Percentiles rank a stretch among this genome's conserved stretches.
These are phyloP conservation scores for Ulmus americana DNA, from an alignment of 331 rosid genomes.

Conservation along the genomic window DNA sequence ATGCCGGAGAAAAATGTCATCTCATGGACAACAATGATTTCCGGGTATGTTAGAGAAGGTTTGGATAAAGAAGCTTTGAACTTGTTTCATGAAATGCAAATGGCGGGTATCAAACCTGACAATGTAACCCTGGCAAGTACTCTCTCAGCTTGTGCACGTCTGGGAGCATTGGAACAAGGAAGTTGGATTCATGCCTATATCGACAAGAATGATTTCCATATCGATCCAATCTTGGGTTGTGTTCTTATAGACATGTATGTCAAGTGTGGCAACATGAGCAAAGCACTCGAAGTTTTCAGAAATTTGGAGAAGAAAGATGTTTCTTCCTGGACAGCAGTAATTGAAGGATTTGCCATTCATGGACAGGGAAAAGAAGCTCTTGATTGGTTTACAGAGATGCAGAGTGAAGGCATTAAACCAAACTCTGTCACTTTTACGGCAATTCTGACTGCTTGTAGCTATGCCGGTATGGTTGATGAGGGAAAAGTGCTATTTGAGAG, in stretches of 20 bases:
- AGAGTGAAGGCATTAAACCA: constrained; percentile 14
- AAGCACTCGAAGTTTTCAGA: constrained; percentile 21
- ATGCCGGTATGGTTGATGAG: constrained; percentile 21
- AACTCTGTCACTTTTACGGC: constrained; percentile 22
- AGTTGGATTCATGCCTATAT: constrained; percentile 30
- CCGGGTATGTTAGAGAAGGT: constrained; percentile 24
- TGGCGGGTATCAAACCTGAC: constrained; percentile 27
- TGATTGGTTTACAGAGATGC: constrained; percentile 20
- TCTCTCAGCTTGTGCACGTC: constrained; percentile 25
- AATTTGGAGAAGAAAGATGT: constrained; percentile 22
- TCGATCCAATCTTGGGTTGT: constrained; percentile 25
- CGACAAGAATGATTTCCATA: constrained; percentile 15
- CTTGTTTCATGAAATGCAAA: constrained; percentile 25
- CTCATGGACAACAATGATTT: constrained; percentile 34
- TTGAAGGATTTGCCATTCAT: constrained; percentile 30
- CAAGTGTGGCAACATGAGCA: constrained; percentile 28
- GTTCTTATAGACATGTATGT: constrained; percentile 28
- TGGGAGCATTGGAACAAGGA: constrained; percentile 32
- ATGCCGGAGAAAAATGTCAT: constrained; percentile 21
- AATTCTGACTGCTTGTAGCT: constrained; percentile 27
- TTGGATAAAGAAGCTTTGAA: constrained; percentile 26
- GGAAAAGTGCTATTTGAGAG: constrained; percentile 21
- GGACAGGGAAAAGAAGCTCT: constrained; percentile 28
- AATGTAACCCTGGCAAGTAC: constrained; percentile 24
- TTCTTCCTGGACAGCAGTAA: constrained; percentile 21